These are phyloP conservation scores for Pterocarpus santalinus DNA, from an alignment of 306 rosid species.

Conservation along the genomic window DNA sequence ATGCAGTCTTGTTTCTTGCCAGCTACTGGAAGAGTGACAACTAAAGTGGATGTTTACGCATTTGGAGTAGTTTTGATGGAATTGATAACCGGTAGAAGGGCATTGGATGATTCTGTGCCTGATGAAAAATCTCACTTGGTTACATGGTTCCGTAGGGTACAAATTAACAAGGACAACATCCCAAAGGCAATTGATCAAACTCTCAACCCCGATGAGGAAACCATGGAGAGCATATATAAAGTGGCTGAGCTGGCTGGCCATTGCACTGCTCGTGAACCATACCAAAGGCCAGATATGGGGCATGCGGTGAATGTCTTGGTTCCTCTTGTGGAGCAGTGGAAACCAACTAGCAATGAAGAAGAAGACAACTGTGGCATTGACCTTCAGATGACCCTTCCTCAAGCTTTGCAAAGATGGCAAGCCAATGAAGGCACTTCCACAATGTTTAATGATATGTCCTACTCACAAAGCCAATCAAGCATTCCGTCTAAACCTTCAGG, in stretches of 20 bases:
- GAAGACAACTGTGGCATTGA: constrained; percentile 66
- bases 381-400: constrained; percentile 77
- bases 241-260: constrained; percentile 94
- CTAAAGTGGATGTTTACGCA: constrained; percentile 93
- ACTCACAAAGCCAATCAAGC: constrained; percentile 84
- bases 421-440: constrained; percentile 92
- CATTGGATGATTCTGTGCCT: constrained; percentile 77
- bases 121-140: constrained; percentile 90
- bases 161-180: constrained; percentile 80
- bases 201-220: constrained; percentile 84
- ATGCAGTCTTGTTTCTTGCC: constrained; percentile 39
- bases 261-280: constrained; percentile 88
- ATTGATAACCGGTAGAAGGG: constrained; percentile 79
- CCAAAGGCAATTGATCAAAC: constrained; percentile 85
- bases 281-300: constrained; percentile 94
- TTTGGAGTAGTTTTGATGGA: constrained; percentile 95
- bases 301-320: constrained; percentile 83
- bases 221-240: constrained; percentile 86
- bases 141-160: constrained; percentile 86
- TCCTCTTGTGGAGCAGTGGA: constrained; percentile 87
- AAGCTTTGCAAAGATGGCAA: constrained; percentile 89
- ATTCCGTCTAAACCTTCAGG: constrained; percentile 81
- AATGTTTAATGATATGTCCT: constrained; percentile 66
- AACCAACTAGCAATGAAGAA: constrained; percentile 65
- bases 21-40: constrained; percentile 97